Evolutionary conservation across 179 eudicot species (phyloP), one percentile per base, ranked within the genome.

Genomic region (Spinacia oleracea): DNA sequence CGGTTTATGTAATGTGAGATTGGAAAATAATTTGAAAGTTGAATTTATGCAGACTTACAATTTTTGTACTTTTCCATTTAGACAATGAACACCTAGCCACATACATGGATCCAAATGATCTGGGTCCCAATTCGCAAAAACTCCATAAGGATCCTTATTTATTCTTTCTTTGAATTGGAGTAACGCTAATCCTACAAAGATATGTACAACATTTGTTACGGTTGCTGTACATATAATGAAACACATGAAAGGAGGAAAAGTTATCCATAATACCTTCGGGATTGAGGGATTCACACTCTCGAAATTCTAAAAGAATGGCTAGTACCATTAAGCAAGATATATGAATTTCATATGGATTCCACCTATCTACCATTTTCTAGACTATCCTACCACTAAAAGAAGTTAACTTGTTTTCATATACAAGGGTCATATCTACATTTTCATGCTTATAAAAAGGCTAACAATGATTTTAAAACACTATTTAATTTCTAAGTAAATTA

Each of bases 81-180:
- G 60, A 77, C 98, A 96, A 4, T 84, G 86, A 70, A 96, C 96
- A 25, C 97, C 97, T 35, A 81, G 81, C 99, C 99, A 96, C 82
- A 74, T 80, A 82, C 99, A 96, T 15, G 96, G 96, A 69, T 86
- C 87, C 6, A 83, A 64, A 55, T 92, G 85, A 85, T 83, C 79
- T 42, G 80, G 69, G 79, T 93, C 84, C 99, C 99, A 96, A 74
- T 84, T 87, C 21, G 79, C 67, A 73, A 96, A 88, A 63, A 83
- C 90, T 48, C 91, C 92, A 81, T 74, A 83, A 21, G 99, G 98
- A 82, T 94, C 98, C 75, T 78, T 80, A 18, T 80, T 79, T 62
- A 96, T 92, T 74, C 87, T 85, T 43, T 86, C 89, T 8, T 90
- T 92, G 48, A 96, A 91, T 76, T 87, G 87, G 77, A 94, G 78